Evolutionary conservation across 106 monocot species (phyloP).

Genomic region (Alisma plantagoaquatica): DNA sequence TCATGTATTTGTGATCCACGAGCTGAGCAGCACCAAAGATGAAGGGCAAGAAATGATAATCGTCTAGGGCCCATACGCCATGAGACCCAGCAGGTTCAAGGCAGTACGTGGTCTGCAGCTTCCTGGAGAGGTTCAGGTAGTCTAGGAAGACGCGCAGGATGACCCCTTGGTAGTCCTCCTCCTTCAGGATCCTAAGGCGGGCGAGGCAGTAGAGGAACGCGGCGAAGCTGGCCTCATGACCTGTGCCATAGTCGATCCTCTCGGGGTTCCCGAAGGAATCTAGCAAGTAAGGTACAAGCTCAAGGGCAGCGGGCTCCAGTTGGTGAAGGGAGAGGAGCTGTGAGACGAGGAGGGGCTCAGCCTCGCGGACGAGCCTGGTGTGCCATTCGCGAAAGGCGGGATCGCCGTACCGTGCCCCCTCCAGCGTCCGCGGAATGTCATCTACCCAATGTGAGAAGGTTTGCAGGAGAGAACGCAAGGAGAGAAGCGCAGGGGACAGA

Average conservation of each 20-base stretch:
- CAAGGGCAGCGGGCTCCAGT: conserved; percentile 33
- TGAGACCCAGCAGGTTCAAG: conserved; percentile 95
- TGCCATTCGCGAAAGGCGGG: conserved; percentile 83
- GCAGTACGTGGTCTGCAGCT: conserved; percentile 55
- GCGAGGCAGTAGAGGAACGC: conserved; percentile 91
- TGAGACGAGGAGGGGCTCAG: conserved; percentile 18
- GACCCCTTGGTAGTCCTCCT: conserved; percentile 60
- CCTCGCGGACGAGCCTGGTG: conserved; percentile 25
- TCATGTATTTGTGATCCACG: conserved; percentile 97
- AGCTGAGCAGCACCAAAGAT: conserved; percentile 90
- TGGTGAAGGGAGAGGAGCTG: conserved; percentile 23
- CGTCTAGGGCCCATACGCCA: conserved; percentile 95
- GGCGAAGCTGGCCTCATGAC: conserved; percentile 88
- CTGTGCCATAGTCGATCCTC: conserved; percentile 93
- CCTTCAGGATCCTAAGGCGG: conserved; percentile 52
- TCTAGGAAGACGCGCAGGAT: conserved; percentile 58
- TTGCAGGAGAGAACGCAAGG: conserved; percentile 41
- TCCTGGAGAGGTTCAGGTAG: conserved; percentile 73
- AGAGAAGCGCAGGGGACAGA: conserved; percentile 14
- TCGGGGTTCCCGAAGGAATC: conserved; percentile 85
- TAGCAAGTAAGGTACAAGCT: conserved; percentile 71
- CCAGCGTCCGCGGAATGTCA: conserved; percentile 49
- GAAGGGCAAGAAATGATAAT: conserved; percentile 91
- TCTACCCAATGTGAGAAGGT: conserved; percentile 38
- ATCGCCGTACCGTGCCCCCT: conserved; percentile 75